A percentile compares a stretch with the other conserved stretches of the same genome.
Evolutionary conservation across 805 yeast genomes (phyloP).

Genomic region (Wickerhamomyces chambardii): DNA sequence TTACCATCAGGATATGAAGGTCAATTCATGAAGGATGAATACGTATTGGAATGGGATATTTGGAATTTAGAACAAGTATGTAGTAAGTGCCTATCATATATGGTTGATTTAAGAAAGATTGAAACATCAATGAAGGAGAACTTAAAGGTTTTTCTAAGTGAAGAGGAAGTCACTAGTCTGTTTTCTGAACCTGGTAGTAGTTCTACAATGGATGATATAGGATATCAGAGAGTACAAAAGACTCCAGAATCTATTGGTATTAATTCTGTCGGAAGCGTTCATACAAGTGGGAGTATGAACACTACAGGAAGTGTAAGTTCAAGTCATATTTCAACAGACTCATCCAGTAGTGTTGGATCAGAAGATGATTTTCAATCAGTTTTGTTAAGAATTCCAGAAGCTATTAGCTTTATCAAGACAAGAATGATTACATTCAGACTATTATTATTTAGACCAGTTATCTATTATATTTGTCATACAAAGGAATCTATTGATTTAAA

Average conservation of each 20-base stretch:
- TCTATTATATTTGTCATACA: slow-evolving; percentile 9
- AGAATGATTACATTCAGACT: slow-evolving; percentile 13
- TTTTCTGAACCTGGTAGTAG: slow-evolving; percentile 13
- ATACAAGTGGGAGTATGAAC: too few relatives aligned
- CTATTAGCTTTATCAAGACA: slow-evolving; percentile 12
- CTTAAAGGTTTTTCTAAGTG: slow-evolving; percentile 7
- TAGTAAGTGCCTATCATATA: slow-evolving; percentile 3
- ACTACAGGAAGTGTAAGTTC: too few relatives aligned
- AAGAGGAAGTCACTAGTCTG: slow-evolving; percentile 5
- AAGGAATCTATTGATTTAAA: not conserved
- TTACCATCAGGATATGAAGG: not conserved
- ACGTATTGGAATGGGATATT: slow-evolving; percentile 11
- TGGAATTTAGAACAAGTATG: slow-evolving; percentile 6
- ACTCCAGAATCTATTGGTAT: too few relatives aligned
- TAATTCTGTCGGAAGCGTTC: too few relatives aligned
- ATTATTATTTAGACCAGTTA: slow-evolving; percentile 12
- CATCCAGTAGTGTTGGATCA: not conserved
- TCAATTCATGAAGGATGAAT: slow-evolving; percentile 6
- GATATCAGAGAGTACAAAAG: too few relatives aligned
- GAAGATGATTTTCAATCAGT: not conserved
- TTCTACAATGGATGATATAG: not conserved
- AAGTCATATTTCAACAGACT: not conserved
- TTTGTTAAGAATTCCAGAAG: slow-evolving; percentile 10
- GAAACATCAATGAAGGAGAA: slow-evolving; percentile 10
- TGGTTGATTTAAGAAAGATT: slow-evolving; percentile 12